Evolutionary conservation across 257 asterid species (phyloP), one percentile per base, ranked within the genome.

Genomic region (Parsonsia alboflavescens): DNA sequence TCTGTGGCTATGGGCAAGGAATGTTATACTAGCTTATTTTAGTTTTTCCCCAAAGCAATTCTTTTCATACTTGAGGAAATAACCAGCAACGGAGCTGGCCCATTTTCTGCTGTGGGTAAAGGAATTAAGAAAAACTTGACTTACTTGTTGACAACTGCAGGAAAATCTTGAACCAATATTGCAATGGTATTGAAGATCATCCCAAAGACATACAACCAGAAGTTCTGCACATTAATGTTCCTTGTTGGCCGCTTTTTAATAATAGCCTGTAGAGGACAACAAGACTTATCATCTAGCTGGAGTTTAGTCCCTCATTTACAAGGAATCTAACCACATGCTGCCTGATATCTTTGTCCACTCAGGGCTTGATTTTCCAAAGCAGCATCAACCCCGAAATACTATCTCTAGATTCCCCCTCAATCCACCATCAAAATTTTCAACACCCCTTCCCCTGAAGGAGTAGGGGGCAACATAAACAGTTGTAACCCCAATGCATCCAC

Each of bases 191-290:
- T 95, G 94, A 95, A 95, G 75, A 83, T 81, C 99, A 95, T 95
- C 77, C 99, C 99, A 84, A 92, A 95, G 70, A 95, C 91, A 84
- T 95, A 95, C 86, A 95, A 76, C 99, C 99, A 95, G 87, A 95
- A 90, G 88, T 95, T 95, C 87, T 95, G 99, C 75, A 95, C 98
- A 78, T 95, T 95, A 63, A 95, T 95, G 83, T 95, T 95, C 88
- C 99, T 95, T 19, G 98, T 92, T 81, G 98, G 97, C 52, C 94
- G 86, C 80, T 85, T 95, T 80, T 95, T 95, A 73, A 95, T 87
- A 74, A 95, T 92, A 77, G 97, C 96, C 99, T 95, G 83, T 84
- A 82, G 73, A 78, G 80, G 69, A 79, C 56, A 78, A 82, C 71
- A 70, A 78, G 79, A 59, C 39, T 63, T 57, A 61, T 72, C 53